Percentiles rank a stretch among this genome's conserved stretches.
phyloP scores from a whole-genome alignment of 2,329 filamentous ascomycete genomes.

The Apiospora sp. region DNA sequence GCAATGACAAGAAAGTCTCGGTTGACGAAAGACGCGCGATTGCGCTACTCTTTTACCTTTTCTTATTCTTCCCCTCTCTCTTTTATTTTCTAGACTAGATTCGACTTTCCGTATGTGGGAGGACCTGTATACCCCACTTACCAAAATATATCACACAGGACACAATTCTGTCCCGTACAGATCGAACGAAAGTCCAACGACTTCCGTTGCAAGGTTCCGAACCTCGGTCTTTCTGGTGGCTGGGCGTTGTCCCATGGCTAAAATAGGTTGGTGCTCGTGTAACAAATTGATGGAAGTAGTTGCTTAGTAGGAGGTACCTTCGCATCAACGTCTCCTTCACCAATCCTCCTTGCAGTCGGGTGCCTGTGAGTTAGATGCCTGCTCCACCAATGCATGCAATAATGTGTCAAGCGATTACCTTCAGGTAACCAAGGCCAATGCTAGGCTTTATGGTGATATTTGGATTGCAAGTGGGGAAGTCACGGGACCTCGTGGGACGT shows the following conservation, averaged over 20 bases:
- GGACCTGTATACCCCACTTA: background rate
- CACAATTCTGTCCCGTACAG: background rate
- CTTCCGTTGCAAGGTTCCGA: background rate
- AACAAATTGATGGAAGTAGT: background rate
- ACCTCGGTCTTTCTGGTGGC: background rate
- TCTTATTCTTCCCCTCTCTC: background rate
- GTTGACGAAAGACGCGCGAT: background rate
- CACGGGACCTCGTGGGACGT: constrained; percentile 10
- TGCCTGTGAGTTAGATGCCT: background rate
- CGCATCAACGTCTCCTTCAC: background rate
- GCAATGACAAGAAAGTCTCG: background rate
- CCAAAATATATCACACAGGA: background rate
- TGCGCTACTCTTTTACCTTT: background rate
- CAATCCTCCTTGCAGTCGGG: background rate
- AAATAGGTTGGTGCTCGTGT: background rate
- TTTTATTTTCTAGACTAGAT: background rate
- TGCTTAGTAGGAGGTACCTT: background rate
- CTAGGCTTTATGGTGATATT: background rate
- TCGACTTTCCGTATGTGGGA: background rate
- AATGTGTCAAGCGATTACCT: background rate
- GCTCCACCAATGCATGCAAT: background rate
- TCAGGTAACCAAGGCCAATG: background rate
- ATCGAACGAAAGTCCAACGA: background rate
- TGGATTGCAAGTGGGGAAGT: background rate
- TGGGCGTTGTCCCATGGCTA: background rate